Conservation (phyloP, 2,329 filamentous ascomycete species). For the Didymella lethalis region DNA sequence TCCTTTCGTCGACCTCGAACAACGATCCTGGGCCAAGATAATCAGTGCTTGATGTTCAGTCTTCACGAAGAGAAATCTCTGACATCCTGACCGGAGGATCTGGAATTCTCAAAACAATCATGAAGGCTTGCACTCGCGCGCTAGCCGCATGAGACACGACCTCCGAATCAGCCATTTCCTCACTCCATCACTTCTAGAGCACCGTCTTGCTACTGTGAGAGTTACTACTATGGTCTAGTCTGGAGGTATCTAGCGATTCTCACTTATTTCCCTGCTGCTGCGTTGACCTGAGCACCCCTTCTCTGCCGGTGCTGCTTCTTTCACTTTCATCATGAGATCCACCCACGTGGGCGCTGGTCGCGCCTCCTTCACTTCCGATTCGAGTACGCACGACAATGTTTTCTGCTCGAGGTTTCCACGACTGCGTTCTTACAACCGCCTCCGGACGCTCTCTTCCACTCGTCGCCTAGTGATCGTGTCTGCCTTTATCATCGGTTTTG, state of each 20-base stretch:
- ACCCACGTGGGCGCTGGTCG: slow-evolving; percentile 3
- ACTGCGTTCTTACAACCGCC: not conserved
- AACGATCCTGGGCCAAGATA: not conserved
- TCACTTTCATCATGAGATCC: slow-evolving; percentile 9
- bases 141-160: not conserved
- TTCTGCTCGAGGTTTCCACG: no score
- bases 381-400: not conserved
- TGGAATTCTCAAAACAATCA: not conserved
- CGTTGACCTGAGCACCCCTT: not conserved
- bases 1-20: not conserved
- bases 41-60: not conserved
- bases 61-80: not conserved
- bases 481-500: slow-evolving; percentile 21
- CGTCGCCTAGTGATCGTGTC: slow-evolving; percentile 10
- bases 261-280: not conserved
- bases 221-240: not conserved
- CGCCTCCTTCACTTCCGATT: slow-evolving; percentile 14
- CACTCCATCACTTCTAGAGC: not conserved
- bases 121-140: not conserved
- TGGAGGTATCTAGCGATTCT: not conserved
- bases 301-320: not conserved
- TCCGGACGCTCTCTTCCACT: slow-evolving; percentile 2
- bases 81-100: not conserved
- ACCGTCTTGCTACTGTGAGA: not conserved
- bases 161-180: not conserved